These are phyloP conservation scores for Alternaria postmessia DNA, from an alignment of 2,329 filamentous ascomycete species.

Conservation along the genomic window DNA sequence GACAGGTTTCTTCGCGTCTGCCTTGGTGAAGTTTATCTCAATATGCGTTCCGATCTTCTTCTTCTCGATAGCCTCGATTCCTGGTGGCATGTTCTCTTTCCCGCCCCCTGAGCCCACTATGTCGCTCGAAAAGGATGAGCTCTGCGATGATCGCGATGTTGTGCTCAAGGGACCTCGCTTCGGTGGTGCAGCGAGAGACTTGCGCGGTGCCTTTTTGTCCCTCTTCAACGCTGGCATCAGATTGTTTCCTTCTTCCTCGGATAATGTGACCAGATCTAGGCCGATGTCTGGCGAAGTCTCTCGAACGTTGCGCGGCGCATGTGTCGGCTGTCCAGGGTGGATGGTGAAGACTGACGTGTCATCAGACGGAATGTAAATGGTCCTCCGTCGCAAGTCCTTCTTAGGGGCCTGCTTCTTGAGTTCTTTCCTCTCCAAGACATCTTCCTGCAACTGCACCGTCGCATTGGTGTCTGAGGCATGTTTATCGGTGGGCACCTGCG, in stretches of 20 bases:
- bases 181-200: slow-evolving; percentile 56
- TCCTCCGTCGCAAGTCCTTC: slow-evolving; percentile 57
- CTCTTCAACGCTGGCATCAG: slow-evolving; percentile 43
- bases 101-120: slow-evolving; percentile 63
- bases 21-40: slow-evolving; percentile 43
- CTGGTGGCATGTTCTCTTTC: slow-evolving; percentile 70
- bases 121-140: slow-evolving; percentile 53
- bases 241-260: slow-evolving; percentile 49
- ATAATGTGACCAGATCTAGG: slow-evolving; percentile 49
- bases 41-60: slow-evolving; percentile 40
- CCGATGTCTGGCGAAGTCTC: slow-evolving; percentile 49
- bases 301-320: slow-evolving; percentile 36
- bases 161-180: slow-evolving; percentile 61
- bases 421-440: slow-evolving; percentile 42
- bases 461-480: slow-evolving; percentile 35
- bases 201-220: slow-evolving; percentile 46
- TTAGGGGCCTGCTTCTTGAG: slow-evolving; percentile 39
- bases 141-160: slow-evolving; percentile 51
- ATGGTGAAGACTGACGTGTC: slow-evolving; percentile 62
- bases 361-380: slow-evolving; percentile 61
- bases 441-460: slow-evolving; percentile 42
- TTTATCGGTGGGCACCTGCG: slow-evolving; percentile 42
- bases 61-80: slow-evolving; percentile 40
- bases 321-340: slow-evolving; percentile 55
- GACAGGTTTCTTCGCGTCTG: slow-evolving; percentile 33